Conservation (phyloP, 2,329 filamentous ascomycete genomes). For the Xylariomycetidae sp. region DNA sequence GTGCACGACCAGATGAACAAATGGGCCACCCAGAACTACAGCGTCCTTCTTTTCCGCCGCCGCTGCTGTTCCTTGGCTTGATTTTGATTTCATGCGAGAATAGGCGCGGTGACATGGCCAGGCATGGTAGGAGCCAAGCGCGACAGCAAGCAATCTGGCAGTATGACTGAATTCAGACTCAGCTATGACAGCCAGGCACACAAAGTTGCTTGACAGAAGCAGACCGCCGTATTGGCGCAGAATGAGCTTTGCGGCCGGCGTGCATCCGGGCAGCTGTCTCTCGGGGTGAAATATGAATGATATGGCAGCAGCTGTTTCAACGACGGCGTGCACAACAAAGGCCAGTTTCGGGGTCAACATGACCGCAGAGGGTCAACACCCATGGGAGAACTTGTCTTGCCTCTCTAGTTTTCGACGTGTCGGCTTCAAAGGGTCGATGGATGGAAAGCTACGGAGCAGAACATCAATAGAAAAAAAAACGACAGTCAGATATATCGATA, state of each 20-base stretch:
- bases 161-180: slow-evolving; percentile 27
- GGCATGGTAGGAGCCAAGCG: slow-evolving; percentile 44
- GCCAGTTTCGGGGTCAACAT: slow-evolving; percentile 24
- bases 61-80: not conserved
- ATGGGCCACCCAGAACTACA: slow-evolving; percentile 39
- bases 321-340: slow-evolving; percentile 32
- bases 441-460: too few relatives aligned
- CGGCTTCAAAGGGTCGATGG: too few relatives aligned
- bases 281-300: slow-evolving; percentile 41
- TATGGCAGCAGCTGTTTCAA: slow-evolving; percentile 39
- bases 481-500: too few relatives aligned
- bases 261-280: slow-evolving; percentile 37
- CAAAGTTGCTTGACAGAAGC: slow-evolving; percentile 39
- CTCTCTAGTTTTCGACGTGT: too few relatives aligned
- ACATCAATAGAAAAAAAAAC: too few relatives aligned
- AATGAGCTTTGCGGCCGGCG: slow-evolving; percentile 36
- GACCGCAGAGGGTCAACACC: too few relatives aligned
- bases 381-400: too few relatives aligned
- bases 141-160: slow-evolving; percentile 30
- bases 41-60: slow-evolving; percentile 9
- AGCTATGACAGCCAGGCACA: slow-evolving; percentile 33
- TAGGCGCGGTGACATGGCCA: slow-evolving; percentile 43
- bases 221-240: slow-evolving; percentile 44
- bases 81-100: slow-evolving; percentile 22
- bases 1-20: slow-evolving; percentile 41